Evolutionary conservation across 192 early-diverging fungal genomes (phyloP).

Genomic region (Coemansia sp.): DNA sequence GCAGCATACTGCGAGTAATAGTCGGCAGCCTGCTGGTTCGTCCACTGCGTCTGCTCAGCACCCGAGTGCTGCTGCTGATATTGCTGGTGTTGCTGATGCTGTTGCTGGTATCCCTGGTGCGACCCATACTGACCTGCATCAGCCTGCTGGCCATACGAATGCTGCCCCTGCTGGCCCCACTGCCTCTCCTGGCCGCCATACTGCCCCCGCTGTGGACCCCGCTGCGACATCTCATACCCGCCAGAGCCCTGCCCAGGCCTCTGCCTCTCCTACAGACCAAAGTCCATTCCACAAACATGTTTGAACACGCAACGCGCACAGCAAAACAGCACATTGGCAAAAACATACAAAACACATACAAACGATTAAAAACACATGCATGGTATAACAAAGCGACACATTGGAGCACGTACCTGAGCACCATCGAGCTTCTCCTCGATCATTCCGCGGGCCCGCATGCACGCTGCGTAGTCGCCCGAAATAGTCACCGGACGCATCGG

Average conservation of each 20-base stretch:
- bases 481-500: conserved; percentile 40
- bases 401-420: conserved; percentile 27
- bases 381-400: not conserved
- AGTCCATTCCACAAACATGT: not conserved
- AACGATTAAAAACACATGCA: conserved; percentile 3
- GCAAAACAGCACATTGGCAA: conserved; percentile 10
- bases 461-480: conserved; percentile 25
- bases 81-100: conserved; percentile 23
- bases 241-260: conserved; percentile 14
- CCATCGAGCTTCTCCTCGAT: conserved; percentile 48
- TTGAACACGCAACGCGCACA: conserved; percentile 9
- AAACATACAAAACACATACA: conserved; percentile 6
- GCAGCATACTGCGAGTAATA: conserved; percentile 49
- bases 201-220: conserved; percentile 2
- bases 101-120: conserved; percentile 22
- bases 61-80: conserved; percentile 25
- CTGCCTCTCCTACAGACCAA: conserved; percentile 2
- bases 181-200: conserved; percentile 4
- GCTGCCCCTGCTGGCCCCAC: conserved; percentile 13
- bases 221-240: conserved; percentile 16
- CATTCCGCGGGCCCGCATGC: conserved; percentile 40
- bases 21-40: conserved; percentile 49
- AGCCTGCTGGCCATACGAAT: conserved; percentile 7
- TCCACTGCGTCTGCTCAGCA: conserved; percentile 40
- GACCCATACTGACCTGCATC: conserved; percentile 10